Base-by-base conservation (phyloP, 2,329 filamentous ascomycete species). In the Xylaria sp. region DNA sequence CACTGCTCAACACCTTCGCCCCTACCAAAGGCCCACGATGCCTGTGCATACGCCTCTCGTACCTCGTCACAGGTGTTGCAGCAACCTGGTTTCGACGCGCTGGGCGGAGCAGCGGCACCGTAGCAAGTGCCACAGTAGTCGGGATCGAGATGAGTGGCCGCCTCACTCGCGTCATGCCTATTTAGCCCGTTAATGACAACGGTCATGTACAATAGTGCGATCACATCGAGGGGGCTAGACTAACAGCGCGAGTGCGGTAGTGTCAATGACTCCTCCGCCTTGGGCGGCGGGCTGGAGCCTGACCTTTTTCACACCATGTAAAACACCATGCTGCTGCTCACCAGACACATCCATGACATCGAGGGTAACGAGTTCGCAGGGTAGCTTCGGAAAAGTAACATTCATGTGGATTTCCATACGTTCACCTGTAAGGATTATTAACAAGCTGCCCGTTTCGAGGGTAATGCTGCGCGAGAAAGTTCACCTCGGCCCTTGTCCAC, bases 371-470 rank as follows among this genome's bases (percentile, higher is more conserved):
- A 99, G 89, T 81, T 98, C 95, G 83, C 96, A 99, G 10, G 96
- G 96, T 73, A 99, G 88, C 70, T 90, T 90, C 10, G 96, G 96
- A 79, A 99, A 99, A 55, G 93, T 96, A 68, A 99, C 90, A 83
- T 99, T 99, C 81, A 99, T 88, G 80, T 97, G 94, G 72, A 99
- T 99, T 80, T 98, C 96, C 95, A 99, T 98, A 81, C 95, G 93
- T 85, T 99, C 94, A 80, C 93, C 92, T 78, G 55, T 46, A 61
- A 56, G 45, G 39, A 41, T 39, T 53, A 70, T 77, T 68, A 70
- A 39, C 28, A 60, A 60, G 36, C 23, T 25, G 20, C 20, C 20
- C n/a, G 5, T 32, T 18, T 28, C 12, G 20, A 57, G 25, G 15
- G 30, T 9, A 15, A 34, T n/a, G 32, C 23, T 23, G 36, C 13